Base-by-base conservation (phyloP, 169 alveolate genomes). In the Perkinsus olseni region DNA sequence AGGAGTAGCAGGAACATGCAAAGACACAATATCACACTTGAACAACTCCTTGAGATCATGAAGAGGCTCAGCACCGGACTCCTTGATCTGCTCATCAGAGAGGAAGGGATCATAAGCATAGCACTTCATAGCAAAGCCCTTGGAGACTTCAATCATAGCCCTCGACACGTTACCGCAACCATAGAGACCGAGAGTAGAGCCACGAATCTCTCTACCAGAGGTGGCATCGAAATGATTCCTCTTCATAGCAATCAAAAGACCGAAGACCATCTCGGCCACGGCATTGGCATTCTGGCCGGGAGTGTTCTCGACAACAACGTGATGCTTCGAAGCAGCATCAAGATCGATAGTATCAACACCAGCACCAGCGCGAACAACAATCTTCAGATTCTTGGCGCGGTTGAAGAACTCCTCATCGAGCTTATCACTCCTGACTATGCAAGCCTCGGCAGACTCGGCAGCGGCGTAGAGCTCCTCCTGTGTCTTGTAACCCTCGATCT, bases 231-330 rank as follows among this genome's bases (percentile, higher is more conserved):
- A 40, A 11, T 96, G 74, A 93, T 96, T 93, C 74, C 97, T 94
- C 74, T 91, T 91, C 50, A 34, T 0, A 17, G 91, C 91, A 50
- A 34, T 34, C 38, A 34, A 10, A 74, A 31, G 38, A 74, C 97
- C 98, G 50, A 97, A 94, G 38, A 96, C 96, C 17, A 97, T 95
- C 95, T 97, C 98, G 36, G 98, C 98, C n/a, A 97, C 98, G 0
- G 98, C 98, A 93, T 95, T 96, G 50, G 98, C 95, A 92, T 97
- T 97, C 94, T 97, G 96, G 17, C 98, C 98, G 17, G 98, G 98
- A 92, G 97, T 94, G 94, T 96, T 95, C 93, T 96, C 95, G 37
- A 96, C 97, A 62, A 93, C 94, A 40, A 96, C 94, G 10, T 97
- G 96, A 37, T 94, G 93, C 39, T 93, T 92, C 36, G 95, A 74